phyloP scores from a whole-genome alignment of 108 stramenopile genomes.

The Chaetoceros tenuissimus region DNA sequence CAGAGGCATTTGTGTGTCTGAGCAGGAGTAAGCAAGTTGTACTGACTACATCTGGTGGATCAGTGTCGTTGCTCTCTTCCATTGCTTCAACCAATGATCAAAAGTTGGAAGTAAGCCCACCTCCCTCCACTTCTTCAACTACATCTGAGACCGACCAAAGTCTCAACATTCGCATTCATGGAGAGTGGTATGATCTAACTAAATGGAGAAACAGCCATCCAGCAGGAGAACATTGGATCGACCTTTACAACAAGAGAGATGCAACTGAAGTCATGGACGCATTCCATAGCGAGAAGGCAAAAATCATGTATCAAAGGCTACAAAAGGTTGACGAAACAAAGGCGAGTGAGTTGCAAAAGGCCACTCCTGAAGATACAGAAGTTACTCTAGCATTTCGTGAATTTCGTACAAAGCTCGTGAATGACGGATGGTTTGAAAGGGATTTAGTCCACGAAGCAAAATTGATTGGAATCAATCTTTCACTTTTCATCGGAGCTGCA shows the following conservation, averaged over 20 bases:
- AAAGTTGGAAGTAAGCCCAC: no score
- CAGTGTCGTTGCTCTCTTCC: no score
- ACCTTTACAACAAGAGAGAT: constrained; percentile 60
- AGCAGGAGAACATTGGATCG: constrained; percentile 67
- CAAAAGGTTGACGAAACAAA: constrained; percentile 24
- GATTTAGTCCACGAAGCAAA: constrained; percentile 40
- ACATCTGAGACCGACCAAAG: no score
- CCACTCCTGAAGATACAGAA: constrained; percentile 19
- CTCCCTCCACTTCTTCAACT: no score
- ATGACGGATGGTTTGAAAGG: constrained; percentile 62
- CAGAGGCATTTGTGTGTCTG: no score
- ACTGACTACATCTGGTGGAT: no score
- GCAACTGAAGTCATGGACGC: constrained; percentile 73
- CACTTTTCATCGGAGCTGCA: constrained; percentile 30
- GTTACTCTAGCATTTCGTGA: constrained; percentile 42
- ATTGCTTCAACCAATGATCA: no score
- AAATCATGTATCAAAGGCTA: constrained; percentile 41
- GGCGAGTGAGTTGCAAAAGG: constrained; percentile 20
- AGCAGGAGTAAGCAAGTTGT: no score
- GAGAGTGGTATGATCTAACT: constrained; percentile 56
- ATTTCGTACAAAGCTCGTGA: constrained; percentile 39
- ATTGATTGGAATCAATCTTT: constrained; percentile 36
- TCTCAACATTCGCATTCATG: constrained; percentile 36
- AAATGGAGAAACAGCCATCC: constrained; percentile 58
- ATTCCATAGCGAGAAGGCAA: constrained; percentile 45